These are phyloP conservation scores for Tolypocladium guangdongense DNA, from an alignment of 2,329 filamentous ascomycete genomes.

Conservation along the genomic window DNA sequence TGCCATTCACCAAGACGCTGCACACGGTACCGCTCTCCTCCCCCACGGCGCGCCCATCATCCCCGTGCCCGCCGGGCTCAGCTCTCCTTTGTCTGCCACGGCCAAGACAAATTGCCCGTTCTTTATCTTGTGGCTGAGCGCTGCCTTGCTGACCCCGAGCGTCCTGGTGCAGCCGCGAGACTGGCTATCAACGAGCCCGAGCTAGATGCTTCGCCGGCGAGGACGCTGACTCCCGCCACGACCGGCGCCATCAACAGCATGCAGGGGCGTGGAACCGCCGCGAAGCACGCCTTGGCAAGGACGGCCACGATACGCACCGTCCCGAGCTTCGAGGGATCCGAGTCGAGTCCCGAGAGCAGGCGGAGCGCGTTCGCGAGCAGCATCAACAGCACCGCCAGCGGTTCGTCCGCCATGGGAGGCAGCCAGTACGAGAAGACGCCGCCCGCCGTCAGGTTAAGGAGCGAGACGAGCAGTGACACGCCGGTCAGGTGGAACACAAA, in stretches of 20 bases:
- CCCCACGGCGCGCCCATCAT: neutral
- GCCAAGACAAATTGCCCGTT: neutral
- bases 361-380: slow-evolving; percentile 46
- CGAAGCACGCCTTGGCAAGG: slow-evolving; percentile 21
- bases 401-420: slow-evolving; percentile 29
- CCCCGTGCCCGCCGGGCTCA: neutral
- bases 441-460: slow-evolving; percentile 25
- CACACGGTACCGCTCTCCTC: neutral
- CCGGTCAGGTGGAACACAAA: slow-evolving; percentile 21
- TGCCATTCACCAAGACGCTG: slow-evolving; percentile 21
- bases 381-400: slow-evolving; percentile 41
- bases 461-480: slow-evolving; percentile 14
- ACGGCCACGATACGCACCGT: slow-evolving; percentile 46
- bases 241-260: slow-evolving; percentile 29
- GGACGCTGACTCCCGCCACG: slow-evolving; percentile 26
- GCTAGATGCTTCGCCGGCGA: slow-evolving; percentile 18
- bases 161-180: slow-evolving; percentile 6
- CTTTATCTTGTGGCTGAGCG: neutral
- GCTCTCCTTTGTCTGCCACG: neutral
- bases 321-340: slow-evolving; percentile 40
- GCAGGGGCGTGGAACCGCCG: slow-evolving; percentile 19
- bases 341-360: slow-evolving; percentile 33
- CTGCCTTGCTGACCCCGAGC: neutral
- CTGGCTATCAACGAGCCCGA: slow-evolving; percentile 9
- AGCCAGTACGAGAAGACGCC: slow-evolving; percentile 20